These are phyloP conservation scores for Didymella keratinophila DNA, from an alignment of 2,329 filamentous ascomycete genomes.

Conservation along the genomic window DNA sequence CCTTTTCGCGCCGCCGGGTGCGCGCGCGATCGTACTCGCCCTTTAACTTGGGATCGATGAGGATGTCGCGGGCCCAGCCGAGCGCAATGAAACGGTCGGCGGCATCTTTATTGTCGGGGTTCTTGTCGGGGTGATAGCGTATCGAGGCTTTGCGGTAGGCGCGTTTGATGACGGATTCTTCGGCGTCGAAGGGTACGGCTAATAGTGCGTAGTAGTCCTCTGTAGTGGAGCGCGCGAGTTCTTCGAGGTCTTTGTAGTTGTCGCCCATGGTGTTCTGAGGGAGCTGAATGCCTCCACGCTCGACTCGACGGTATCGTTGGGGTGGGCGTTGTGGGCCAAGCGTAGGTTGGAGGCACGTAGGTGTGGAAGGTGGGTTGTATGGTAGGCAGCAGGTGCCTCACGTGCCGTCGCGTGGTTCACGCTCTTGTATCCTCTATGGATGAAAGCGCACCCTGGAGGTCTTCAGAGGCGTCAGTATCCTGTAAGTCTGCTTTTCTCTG, in stretches of 20 bases:
- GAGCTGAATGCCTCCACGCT: too few species aligned
- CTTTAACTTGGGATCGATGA: constrained; percentile 74
- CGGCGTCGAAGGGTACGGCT: constrained; percentile 68
- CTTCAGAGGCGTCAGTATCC: too few species aligned
- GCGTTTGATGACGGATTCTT: constrained; percentile 77
- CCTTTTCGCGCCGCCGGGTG: constrained; percentile 73
- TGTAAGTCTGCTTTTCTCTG: too few species aligned
- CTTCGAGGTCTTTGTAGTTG: constrained; percentile 52
- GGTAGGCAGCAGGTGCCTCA: neutral
- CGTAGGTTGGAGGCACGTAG: neutral
- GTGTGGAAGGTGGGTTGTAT: neutral
- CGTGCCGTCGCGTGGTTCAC: neutral
- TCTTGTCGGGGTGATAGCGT: constrained; percentile 95
- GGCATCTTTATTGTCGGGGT: constrained; percentile 66
- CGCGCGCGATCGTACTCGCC: constrained; percentile 80
- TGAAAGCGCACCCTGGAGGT: too few species aligned
- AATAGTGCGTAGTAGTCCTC: constrained; percentile 81
- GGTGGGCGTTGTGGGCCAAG: neutral
- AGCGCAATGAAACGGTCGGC: constrained; percentile 84
- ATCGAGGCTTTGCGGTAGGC: constrained; percentile 86
- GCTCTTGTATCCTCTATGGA: too few species aligned
- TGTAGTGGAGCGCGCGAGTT: constrained; percentile 51
- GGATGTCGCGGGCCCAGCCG: constrained; percentile 84
- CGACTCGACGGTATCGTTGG: neutral
- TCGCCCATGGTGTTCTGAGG: constrained; percentile 42